Conservation (phyloP, 2,329 filamentous ascomycete genomes). For the Hymenoscyphus salicellus region DNA sequence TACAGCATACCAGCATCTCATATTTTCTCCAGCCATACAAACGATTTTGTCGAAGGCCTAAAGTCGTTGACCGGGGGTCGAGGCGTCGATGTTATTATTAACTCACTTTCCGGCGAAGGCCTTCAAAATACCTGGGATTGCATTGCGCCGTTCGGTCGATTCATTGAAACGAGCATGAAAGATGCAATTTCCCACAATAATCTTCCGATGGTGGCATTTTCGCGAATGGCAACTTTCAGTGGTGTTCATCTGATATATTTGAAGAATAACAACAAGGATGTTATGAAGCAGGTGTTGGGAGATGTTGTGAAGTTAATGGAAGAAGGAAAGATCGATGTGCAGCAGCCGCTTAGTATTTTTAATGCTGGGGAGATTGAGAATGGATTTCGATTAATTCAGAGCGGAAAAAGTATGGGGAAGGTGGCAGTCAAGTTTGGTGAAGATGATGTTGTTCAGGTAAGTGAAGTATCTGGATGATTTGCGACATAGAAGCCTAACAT, state of each 20-base stretch:
- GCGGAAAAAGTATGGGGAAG: conserved; percentile 21
- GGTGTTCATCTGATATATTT: conserved; percentile 36
- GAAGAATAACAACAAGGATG: not conserved
- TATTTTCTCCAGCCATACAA: conserved; percentile 41
- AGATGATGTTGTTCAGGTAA: conserved; percentile 20
- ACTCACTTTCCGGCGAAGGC: conserved; percentile 26
- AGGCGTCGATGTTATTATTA: conserved; percentile 35
- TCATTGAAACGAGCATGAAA: conserved; percentile 39
- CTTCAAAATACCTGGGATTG: conserved; percentile 45
- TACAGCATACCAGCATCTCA: conserved; percentile 38
- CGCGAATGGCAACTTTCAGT: conserved; percentile 40
- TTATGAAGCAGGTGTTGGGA: not conserved
- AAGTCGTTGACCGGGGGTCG: conserved; percentile 21
- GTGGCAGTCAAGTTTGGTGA: conserved; percentile 10
- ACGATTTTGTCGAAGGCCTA: conserved; percentile 37
- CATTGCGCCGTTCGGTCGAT: conserved; percentile 37
- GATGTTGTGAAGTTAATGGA: conserved; percentile 25
- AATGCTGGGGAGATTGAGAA: conserved; percentile 14
- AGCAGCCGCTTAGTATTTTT: conserved; percentile 8
- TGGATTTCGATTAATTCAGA: conserved; percentile 20
- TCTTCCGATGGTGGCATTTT: conserved; percentile 38
- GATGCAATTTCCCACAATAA: conserved; percentile 23
- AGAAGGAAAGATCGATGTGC: not conserved
- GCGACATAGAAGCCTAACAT: not conserved
- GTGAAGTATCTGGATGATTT: conserved; percentile 9